Evolutionary conservation across 768 basidiomycete genomes (phyloP).

Genomic region (Psilocybe sp.): DNA sequence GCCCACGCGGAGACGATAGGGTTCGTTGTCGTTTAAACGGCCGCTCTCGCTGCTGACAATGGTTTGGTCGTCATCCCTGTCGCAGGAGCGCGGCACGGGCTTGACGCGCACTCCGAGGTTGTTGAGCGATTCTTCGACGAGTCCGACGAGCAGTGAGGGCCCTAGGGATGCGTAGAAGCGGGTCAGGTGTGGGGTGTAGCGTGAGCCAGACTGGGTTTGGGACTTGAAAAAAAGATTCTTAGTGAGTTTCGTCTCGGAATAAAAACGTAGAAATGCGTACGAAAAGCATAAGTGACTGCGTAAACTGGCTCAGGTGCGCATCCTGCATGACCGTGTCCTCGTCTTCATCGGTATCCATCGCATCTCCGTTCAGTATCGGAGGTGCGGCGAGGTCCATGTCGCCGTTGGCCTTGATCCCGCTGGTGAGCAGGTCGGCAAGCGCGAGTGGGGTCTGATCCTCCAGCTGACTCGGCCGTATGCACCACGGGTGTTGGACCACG

Average conservation of each 20-base stretch:
- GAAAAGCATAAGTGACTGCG: slow-evolving; percentile 77
- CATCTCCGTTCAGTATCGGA: slow-evolving; percentile 39
- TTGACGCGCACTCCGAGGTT: slow-evolving; percentile 49
- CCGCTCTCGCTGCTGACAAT: neutral
- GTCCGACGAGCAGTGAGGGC: slow-evolving; percentile 48
- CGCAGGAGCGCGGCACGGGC: slow-evolving; percentile 4
- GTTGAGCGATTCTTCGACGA: slow-evolving; percentile 55
- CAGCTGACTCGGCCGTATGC: slow-evolving; percentile 67
- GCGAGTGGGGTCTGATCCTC: slow-evolving; percentile 45
- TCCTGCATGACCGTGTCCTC: slow-evolving; percentile 61
- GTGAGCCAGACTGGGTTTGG: slow-evolving; percentile 73
- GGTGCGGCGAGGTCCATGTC: slow-evolving; percentile 67
- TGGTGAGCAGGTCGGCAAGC: slow-evolving; percentile 70
- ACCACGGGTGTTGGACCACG: slow-evolving; percentile 65
- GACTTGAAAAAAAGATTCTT: slow-evolving; percentile 65
- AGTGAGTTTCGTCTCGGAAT: too few relatives aligned
- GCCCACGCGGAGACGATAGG: slow-evolving; percentile 55
- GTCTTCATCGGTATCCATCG: slow-evolving; percentile 43
- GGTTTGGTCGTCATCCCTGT: too few relatives aligned
- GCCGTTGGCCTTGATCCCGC: slow-evolving; percentile 64
- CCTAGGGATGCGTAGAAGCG: slow-evolving; percentile 71
- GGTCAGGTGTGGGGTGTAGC: slow-evolving; percentile 74
- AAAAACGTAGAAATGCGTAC: slow-evolving; percentile 52
- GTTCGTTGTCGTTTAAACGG: slow-evolving; percentile 16
- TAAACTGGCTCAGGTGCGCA: slow-evolving; percentile 67